Evolutionary conservation across 441 rosid genomes (phyloP), one percentile per base, ranked within the genome.

Genomic region (Geranium incanum): DNA sequence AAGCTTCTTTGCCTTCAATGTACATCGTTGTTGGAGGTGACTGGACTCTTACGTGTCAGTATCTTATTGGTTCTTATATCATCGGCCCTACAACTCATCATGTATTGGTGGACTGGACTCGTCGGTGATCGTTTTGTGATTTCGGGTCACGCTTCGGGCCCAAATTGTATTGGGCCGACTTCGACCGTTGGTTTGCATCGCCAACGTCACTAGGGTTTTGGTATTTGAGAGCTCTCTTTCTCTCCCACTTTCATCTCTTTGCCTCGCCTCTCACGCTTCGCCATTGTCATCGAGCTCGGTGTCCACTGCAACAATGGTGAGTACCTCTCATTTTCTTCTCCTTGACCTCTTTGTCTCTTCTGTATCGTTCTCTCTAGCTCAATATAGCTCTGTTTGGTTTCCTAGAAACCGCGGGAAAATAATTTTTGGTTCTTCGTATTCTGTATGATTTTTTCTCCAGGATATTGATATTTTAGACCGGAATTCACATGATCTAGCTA

Each of bases 281-380:
- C 36, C 36, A 60, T 60, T 19, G 65, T 60, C 11, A 12, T 60
- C 65, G 65, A 19, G 65, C 36, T 60, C 65, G 12, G 65, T 13
- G 36, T 60, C 0, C 65, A 5, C 65, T 23, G 36, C 65, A 60
- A 60, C 65, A 60, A 60, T 60, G 65, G 65, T 60, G 65, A 60
- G 65, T 60, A 33, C 21, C 3, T 6, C 3, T 3, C 43, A 48
- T 12, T 9, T 60, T 11, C 65, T 19, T 60, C 65, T 6, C 18
- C 33, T 6, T 19, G 64, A 5, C 65, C 65, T 19, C 8, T 19
- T 21, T 57, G 33, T 7, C 36, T 48, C 55, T 18, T 19, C 36
- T 60, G 21, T 60, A 19, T 21, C 36, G 12, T 7, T 11, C 33
- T 59, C 18, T 59, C 36, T 48, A 13, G 55, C 55, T 11, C 15